These are phyloP conservation scores for Diospyros lotus DNA, from an alignment of 148 eudicot species.

Conservation along the genomic window DNA sequence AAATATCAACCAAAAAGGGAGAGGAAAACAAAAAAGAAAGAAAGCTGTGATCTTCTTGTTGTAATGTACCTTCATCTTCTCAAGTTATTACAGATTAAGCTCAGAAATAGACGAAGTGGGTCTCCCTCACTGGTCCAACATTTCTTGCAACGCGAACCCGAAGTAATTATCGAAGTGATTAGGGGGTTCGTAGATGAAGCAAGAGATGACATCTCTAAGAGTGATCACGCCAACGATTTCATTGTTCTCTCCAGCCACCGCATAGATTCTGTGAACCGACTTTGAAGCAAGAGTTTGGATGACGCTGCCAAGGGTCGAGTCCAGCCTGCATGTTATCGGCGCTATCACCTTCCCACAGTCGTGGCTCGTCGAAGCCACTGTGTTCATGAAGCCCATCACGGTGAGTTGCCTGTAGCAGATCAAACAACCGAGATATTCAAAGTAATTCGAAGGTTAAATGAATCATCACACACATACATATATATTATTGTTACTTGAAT, in stretches of 20 bases:
- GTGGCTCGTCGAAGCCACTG: conserved; percentile 35
- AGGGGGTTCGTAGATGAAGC: conserved; percentile 81
- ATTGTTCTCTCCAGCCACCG: conserved; percentile 32
- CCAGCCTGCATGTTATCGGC: conserved; percentile 67
- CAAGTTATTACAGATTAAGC: too few species aligned
- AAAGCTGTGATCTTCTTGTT: too few species aligned
- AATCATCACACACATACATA: too few species aligned
- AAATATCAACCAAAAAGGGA: too few species aligned
- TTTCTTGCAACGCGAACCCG: conserved; percentile 53
- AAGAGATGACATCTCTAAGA: conserved; percentile 89
- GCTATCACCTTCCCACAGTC: conserved; percentile 40
- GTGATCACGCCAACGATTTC: conserved; percentile 79
- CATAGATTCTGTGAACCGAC: conserved; percentile 70
- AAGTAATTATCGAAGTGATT: conserved; percentile 70
- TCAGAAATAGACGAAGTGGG: too few species aligned
- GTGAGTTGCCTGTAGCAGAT: conserved; percentile 57
- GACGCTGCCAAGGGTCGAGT: conserved; percentile 55
- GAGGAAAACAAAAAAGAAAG: too few species aligned
- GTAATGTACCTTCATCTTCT: too few species aligned
- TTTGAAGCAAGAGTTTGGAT: conserved; percentile 64
- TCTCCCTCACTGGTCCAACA: conserved; percentile 35
- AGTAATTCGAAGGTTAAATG: too few species aligned
- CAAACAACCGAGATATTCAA: too few species aligned
- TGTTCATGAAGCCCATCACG: conserved; percentile 63
- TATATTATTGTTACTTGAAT: too few species aligned